Evolutionary conservation across 345 rosid genomes (phyloP).

Genomic region (Hibiscus mutabilis): DNA sequence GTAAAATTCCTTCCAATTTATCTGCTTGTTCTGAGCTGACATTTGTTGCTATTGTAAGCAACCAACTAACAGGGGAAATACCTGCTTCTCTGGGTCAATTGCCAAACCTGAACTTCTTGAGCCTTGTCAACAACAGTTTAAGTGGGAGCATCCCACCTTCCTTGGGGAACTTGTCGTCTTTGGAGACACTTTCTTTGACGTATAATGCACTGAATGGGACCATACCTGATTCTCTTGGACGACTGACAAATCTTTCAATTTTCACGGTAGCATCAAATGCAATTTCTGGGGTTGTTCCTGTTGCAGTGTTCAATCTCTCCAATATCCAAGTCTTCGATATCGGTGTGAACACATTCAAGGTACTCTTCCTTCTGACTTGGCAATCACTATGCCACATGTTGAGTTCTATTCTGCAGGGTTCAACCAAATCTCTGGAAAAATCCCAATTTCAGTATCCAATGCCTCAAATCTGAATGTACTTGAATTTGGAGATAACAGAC

Average conservation of each 20-base stretch:
- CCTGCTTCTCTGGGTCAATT: conserved; percentile 1
- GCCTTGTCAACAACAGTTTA: not conserved
- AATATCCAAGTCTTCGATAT: not conserved
- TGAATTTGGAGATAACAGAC: not conserved
- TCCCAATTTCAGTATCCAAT: conserved; percentile 9
- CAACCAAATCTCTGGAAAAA: not conserved
- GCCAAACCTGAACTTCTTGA: not conserved
- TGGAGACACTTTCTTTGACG: not conserved
- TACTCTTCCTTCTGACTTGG: conserved; percentile 8
- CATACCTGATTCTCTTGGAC: conserved; percentile 9
- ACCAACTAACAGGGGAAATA: conserved; percentile 13
- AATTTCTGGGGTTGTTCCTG: conserved; percentile 12
- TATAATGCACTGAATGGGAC: not conserved
- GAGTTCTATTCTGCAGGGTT: not conserved
- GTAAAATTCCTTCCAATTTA: conserved; percentile 19
- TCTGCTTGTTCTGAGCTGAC: not conserved
- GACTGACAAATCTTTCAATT: not conserved
- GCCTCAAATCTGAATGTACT: not conserved
- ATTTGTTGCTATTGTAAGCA: not conserved
- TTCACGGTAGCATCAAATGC: not conserved
- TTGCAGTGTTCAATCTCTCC: conserved; percentile 17
- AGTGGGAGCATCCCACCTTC: conserved; percentile 18
- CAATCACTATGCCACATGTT: conserved; percentile 11
- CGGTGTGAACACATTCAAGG: conserved; percentile 13
- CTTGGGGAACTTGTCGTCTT: conserved; percentile 12